phyloP scores from a whole-genome alignment of 2,329 filamentous ascomycete species.

The Arthrobotrys sinensis region DNA sequence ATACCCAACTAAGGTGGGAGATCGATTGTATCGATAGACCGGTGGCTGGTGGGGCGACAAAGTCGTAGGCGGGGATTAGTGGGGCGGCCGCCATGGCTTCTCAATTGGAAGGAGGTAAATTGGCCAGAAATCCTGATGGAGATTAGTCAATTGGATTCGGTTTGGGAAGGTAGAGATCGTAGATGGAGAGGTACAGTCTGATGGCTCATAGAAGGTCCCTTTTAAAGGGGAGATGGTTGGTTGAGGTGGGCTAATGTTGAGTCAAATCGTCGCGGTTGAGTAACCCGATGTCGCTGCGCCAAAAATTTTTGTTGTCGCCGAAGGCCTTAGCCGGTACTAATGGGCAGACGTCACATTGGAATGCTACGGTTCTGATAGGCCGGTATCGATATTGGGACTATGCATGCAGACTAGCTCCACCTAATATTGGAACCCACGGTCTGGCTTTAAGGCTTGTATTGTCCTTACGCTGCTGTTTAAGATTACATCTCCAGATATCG shows the following conservation, averaged over 20 bases:
- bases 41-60: slow-evolving; percentile 68
- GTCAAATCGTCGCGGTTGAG: slow-evolving; percentile 36
- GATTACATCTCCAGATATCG: too few species aligned
- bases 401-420: slow-evolving; percentile 9
- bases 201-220: neutral
- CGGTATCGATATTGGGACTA: slow-evolving; percentile 4
- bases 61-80: slow-evolving; percentile 71
- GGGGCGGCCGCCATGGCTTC: slow-evolving; percentile 66
- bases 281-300: slow-evolving; percentile 59
- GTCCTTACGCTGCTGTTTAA: too few species aligned
- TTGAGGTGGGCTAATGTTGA: slow-evolving; percentile 25
- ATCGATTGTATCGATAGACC: slow-evolving; percentile 73
- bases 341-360: slow-evolving; percentile 30
- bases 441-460: too few species aligned
- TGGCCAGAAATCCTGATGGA: slow-evolving; percentile 6
- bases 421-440: neutral
- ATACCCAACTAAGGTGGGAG: slow-evolving; percentile 74
- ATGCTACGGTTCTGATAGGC: slow-evolving; percentile 27
- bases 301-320: slow-evolving; percentile 60
- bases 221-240: slow-evolving; percentile 18
- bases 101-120: slow-evolving; percentile 22
- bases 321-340: slow-evolving; percentile 35
- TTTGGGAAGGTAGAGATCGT: slow-evolving; percentile 2
- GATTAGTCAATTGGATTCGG: slow-evolving; percentile 25
- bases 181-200: slow-evolving; percentile 11